Base-by-base conservation (phyloP, 768 basidiomycete species). In the Boletus sp. region DNA sequence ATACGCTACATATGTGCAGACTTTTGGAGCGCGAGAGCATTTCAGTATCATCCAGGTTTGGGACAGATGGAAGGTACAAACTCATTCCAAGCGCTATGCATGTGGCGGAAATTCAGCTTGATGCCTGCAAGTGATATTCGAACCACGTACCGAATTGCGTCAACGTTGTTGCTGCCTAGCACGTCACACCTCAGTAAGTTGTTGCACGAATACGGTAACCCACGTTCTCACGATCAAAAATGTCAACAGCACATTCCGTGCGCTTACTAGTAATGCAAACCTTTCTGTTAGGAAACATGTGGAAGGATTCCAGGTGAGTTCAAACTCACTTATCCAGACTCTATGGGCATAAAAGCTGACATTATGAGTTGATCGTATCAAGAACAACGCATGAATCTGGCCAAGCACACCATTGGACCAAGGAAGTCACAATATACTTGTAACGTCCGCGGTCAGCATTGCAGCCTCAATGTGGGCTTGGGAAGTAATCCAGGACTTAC, bases 291-390 rank as follows among this genome's bases (percentile, higher is more conserved):
- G 17, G 30, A 30, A 32, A 32, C 3, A 28, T 7, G n/a, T 1
- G 1, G 15, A 7, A 35, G 15, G 3, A 29, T n/a, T n/a, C n/a
- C n/a, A 35, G 5, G 9, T 7, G 1, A n/a, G n/a, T 8, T 7
- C 5, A 3, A 17, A 44, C 56, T 45, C 28, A 63, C 61, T 58
- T 45, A 62, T 62, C 60, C 60, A 62, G 7, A 62, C 11, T 32
- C 60, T 36, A 7, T 62, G 61, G 6, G 55, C 48, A 18, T 58
- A 62, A 24, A 63, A 62, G 12, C 61, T 62, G 9, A 15, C 18
- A 14, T n/a, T 17, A 14, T 40, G 11, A 54, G n/a, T 0, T 32
- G n/a, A 12, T 1, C 6, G n/a, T 47, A 7, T 58, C 14, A 17
- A 41, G 36, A 44, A 50, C 12, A 14, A 4, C 18, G 1, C 2